A percentile compares a stretch with the other conserved stretches of the same genome.
phyloP scores from a whole-genome alignment of 495 filamentous ascomycete genomes.

The Amniculicola lignicola region DNA sequence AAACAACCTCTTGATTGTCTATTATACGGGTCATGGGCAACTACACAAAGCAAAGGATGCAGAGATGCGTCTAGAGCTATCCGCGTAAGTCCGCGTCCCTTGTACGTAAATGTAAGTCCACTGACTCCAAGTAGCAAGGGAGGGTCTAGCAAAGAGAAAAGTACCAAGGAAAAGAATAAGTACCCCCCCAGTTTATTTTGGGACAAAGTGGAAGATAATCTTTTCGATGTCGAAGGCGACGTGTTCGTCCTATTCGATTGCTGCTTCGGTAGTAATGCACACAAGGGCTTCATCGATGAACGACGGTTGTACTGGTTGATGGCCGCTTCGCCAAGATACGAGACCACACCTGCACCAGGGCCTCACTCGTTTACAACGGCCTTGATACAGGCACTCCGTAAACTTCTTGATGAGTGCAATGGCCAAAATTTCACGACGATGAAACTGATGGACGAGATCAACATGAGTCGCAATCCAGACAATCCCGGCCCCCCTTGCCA shows the following conservation, averaged over 20 bases:
- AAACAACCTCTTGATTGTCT: slow-evolving; percentile 36
- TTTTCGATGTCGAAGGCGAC: slow-evolving; percentile 29
- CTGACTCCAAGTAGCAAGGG: background rate
- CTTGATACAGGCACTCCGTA: slow-evolving; percentile 18
- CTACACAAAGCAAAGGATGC: slow-evolving; percentile 8
- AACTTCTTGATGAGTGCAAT: slow-evolving; percentile 13
- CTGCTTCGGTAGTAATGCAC: slow-evolving; percentile 34
- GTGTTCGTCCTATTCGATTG: slow-evolving; percentile 35
- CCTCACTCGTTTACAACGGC: slow-evolving; percentile 27
- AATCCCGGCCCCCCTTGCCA: no score
- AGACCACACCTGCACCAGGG: slow-evolving; percentile 13
- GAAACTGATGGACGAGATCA: slow-evolving; percentile 14
- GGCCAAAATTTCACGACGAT: slow-evolving; percentile 11
- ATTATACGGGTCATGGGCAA: slow-evolving; percentile 37
- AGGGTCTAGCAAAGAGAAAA: slow-evolving; percentile 2
- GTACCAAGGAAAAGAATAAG: background rate
- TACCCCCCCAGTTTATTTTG: slow-evolving; percentile 26
- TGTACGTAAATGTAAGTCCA: background rate
- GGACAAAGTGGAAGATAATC: slow-evolving; percentile 27
- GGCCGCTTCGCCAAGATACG: slow-evolving; percentile 6
- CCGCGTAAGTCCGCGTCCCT: slow-evolving; percentile 2
- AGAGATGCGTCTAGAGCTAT: slow-evolving; percentile 18
- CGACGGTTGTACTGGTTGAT: slow-evolving; percentile 25
- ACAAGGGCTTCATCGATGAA: slow-evolving; percentile 19
- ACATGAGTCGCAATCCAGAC: no score